A percentile compares a stretch with the other conserved stretches of the same genome.
Evolutionary conservation across 768 basidiomycete species (phyloP).

Genomic region (Xerocomus brunneocitrinus): DNA sequence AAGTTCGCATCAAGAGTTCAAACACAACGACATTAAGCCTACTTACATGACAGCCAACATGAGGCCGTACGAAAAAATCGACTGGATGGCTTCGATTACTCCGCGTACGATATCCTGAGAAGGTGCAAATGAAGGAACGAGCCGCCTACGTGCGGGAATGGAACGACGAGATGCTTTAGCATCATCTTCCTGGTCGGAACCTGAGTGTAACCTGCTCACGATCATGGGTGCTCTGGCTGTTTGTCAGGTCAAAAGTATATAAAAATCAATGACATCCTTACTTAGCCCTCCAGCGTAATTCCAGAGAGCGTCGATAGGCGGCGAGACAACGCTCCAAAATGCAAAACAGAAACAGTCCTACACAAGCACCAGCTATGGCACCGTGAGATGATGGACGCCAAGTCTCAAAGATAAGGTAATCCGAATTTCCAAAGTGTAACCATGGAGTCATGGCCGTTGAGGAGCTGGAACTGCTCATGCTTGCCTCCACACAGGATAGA

Average conservation of each 20-base stretch:
- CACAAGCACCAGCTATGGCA: constrained; percentile 69
- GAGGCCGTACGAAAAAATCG: constrained; percentile 60
- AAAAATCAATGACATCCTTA: constrained; percentile 25
- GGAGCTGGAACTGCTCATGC: constrained; percentile 11
- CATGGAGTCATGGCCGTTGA: constrained; percentile 55
- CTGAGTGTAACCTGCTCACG: not conserved
- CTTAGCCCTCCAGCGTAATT: constrained; percentile 57
- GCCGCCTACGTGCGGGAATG: constrained; percentile 19
- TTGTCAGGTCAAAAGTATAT: not conserved
- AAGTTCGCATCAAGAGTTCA: constrained; percentile 3
- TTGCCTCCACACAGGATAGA: not conserved
- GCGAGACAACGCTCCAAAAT: constrained; percentile 67
- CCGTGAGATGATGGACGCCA: constrained; percentile 68
- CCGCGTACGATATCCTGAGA: constrained; percentile 72
- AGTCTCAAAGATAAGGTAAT: constrained; percentile 60
- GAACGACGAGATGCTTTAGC: not conserved
- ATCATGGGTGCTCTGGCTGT: constrained; percentile 8
- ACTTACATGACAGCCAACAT: constrained; percentile 82
- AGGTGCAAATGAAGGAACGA: constrained; percentile 57
- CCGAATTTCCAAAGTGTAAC: constrained; percentile 64
- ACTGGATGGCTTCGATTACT: constrained; percentile 56
- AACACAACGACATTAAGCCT: not conserved
- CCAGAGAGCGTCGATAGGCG: constrained; percentile 51
- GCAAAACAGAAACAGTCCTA: constrained; percentile 64
- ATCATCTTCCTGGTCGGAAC: constrained; percentile 1